Conservation (phyloP, 2,329 filamentous ascomycete species). For the Aspergillus melleus region DNA sequence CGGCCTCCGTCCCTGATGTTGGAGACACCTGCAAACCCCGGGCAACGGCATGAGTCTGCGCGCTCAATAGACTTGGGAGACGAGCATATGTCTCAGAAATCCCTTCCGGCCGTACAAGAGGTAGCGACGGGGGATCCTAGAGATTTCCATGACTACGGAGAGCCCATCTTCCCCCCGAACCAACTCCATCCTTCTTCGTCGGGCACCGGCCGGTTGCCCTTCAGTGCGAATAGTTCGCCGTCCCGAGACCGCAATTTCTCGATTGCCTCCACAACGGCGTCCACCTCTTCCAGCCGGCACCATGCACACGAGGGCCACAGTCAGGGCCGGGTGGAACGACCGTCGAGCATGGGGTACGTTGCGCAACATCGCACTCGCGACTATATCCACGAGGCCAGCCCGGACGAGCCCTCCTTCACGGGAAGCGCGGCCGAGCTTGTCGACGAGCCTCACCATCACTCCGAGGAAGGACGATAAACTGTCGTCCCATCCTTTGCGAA, state of each 20-base stretch:
- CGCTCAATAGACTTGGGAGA: conserved; percentile 16
- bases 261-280: conserved; percentile 38
- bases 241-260: conserved; percentile 38
- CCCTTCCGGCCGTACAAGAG: conserved; percentile 23
- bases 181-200: conserved; percentile 29
- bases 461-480: conserved; percentile 13
- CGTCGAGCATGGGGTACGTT: conserved; percentile 53
- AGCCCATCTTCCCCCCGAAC: conserved; percentile 10
- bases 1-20: conserved; percentile 41
- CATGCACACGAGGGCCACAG: conserved; percentile 26
- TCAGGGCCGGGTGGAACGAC: conserved; percentile 33
- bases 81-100: conserved; percentile 12
- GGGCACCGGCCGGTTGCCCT: conserved; percentile 42
- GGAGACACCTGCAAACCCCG: conserved; percentile 51
- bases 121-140: conserved; percentile 7
- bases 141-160: conserved; percentile 15
- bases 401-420: conserved; percentile 37
- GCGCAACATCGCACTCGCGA: conserved; percentile 50
- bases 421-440: conserved; percentile 49
- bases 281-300: conserved; percentile 38
- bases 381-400: conserved; percentile 46
- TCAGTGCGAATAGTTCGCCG: conserved; percentile 39
- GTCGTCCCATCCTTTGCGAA: no score
- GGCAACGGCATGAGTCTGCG: conserved; percentile 53
- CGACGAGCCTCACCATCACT: conserved; percentile 28